phyloP scores from a whole-genome alignment of 176 grass and related monocot genomes.

The Poa pratensis region DNA sequence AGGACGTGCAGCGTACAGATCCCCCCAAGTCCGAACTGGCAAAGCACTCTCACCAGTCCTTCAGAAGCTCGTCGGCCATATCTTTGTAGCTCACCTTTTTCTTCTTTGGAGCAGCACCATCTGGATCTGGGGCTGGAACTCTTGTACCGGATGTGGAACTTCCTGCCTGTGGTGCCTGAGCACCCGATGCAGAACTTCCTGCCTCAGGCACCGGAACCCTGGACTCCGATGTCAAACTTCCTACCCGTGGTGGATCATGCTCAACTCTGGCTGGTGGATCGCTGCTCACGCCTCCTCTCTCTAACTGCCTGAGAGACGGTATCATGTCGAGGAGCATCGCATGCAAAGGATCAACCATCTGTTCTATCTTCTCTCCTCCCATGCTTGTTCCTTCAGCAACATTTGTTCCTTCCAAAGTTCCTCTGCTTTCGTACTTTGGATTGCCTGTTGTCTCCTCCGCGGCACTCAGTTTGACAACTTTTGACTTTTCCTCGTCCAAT shows the following conservation, averaged over 20 bases:
- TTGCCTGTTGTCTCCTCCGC: constrained; percentile 7
- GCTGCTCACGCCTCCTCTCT: not conserved
- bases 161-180: constrained; percentile 10
- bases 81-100: constrained; percentile 97
- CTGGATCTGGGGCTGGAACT: constrained; percentile 30
- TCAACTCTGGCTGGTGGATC: not conserved
- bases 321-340: constrained; percentile 92
- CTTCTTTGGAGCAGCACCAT: constrained; percentile 50
- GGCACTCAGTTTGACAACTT: constrained; percentile 14
- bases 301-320: constrained; percentile 64
- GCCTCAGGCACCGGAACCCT: constrained; percentile 18
- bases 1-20: not conserved
- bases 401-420: constrained; percentile 34
- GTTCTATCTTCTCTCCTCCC: constrained; percentile 64
- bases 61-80: constrained; percentile 69
- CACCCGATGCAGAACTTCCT: constrained; percentile 18
- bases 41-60: constrained; percentile 70
- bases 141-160: not conserved
- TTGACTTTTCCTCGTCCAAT: constrained; percentile 36
- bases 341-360: constrained; percentile 82
- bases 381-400: constrained; percentile 37
- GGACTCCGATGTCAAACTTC: constrained; percentile 22
- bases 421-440: constrained; percentile 36
- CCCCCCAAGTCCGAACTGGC: no score
- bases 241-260: not conserved